phyloP scores from a whole-genome alignment of 1,284 basidiomycete genomes.

The Puccinia horiana region DNA sequence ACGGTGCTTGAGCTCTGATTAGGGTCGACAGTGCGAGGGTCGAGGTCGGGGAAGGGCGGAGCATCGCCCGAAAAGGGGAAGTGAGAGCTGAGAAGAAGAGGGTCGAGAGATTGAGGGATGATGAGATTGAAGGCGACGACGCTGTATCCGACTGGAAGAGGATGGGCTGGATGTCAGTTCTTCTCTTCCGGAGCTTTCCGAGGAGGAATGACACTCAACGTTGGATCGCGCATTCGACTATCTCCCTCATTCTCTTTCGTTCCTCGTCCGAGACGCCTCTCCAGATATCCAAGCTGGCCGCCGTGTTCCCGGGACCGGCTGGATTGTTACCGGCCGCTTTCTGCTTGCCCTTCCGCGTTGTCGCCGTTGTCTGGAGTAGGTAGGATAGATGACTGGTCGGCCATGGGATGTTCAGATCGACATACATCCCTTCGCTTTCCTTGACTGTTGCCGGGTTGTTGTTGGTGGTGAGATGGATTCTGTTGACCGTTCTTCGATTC shows the following conservation, averaged over 20 bases:
- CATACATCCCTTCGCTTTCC: constrained; percentile 21
- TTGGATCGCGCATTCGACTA: constrained; percentile 25
- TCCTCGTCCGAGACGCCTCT: background rate
- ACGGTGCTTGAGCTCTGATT: background rate
- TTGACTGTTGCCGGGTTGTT: too few relatives aligned
- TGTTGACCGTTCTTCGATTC: too few relatives aligned
- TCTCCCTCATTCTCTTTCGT: background rate
- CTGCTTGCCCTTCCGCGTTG: constrained; percentile 7
- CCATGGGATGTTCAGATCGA: constrained; percentile 43
- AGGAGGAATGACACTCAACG: background rate
- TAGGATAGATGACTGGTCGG: constrained; percentile 28
- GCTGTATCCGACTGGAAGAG: constrained; percentile 30
- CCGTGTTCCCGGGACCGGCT: background rate
- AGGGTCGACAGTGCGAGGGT: constrained; percentile 8
- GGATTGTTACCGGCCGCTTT: background rate
- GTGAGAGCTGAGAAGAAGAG: constrained; percentile 3
- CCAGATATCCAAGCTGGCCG: constrained; percentile 31
- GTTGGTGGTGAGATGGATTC: too few relatives aligned
- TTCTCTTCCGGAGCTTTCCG: background rate
- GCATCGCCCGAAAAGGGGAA: constrained; percentile 13
- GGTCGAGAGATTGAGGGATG: constrained; percentile 38
- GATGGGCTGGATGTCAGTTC: too few relatives aligned
- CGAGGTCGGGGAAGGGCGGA: constrained; percentile 31
- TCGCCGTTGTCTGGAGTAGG: background rate
- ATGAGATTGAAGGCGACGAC: constrained; percentile 40